phyloP scores from a whole-genome alignment of 495 filamentous ascomycete genomes.

The Penicillium pulvis region DNA sequence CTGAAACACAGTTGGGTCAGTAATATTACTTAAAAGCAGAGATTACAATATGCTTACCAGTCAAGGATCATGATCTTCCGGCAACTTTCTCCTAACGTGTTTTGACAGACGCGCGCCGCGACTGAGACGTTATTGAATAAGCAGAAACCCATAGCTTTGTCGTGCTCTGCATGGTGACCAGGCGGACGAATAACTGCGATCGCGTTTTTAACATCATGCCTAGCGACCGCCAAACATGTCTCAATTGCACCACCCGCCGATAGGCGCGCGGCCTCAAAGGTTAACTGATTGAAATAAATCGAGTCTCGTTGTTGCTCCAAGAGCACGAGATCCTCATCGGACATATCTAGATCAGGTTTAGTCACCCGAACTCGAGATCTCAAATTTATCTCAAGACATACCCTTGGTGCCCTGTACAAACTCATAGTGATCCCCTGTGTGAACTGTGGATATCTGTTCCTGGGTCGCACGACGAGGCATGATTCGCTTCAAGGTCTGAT shows the following conservation, averaged over 20 bases:
- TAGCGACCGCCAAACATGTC: constrained; percentile 81
- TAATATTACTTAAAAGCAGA: background rate
- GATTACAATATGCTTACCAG: constrained; percentile 65
- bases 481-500: constrained; percentile 74
- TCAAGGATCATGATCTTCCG: constrained; percentile 91
- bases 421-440: constrained; percentile 70
- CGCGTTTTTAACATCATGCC: constrained; percentile 82
- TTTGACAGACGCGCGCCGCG: constrained; percentile 79
- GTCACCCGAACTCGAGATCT: background rate
- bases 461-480: constrained; percentile 69
- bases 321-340: constrained; percentile 62
- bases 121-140: constrained; percentile 97
- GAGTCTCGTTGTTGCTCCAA: constrained; percentile 73
- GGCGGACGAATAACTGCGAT: constrained; percentile 94
- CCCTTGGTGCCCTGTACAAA: constrained; percentile 68
- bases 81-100: constrained; percentile 71
- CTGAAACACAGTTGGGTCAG: constrained; percentile 37
- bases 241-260: constrained; percentile 96
- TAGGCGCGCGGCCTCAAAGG: constrained; percentile 76
- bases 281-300: constrained; percentile 83
- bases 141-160: constrained; percentile 89
- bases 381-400: constrained; percentile 26
- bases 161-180: constrained; percentile 89
- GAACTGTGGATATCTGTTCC: constrained; percentile 76
- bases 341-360: constrained; percentile 37